Evolutionary conservation across 805 yeast species (phyloP).

Genomic region (Candida saitoana): DNA sequence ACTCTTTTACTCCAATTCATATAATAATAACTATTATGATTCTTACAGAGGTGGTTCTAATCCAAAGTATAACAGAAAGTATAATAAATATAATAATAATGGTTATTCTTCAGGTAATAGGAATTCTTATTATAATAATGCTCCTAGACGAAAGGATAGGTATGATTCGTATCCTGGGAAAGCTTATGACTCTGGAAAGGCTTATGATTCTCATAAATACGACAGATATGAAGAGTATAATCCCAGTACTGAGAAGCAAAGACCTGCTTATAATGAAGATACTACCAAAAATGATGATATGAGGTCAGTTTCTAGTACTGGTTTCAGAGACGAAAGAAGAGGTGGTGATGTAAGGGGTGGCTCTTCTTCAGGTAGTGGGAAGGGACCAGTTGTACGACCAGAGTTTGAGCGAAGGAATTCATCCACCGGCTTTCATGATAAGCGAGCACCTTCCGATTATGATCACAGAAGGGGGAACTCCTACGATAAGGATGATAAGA

Average conservation of each 20-base stretch:
- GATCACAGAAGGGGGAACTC: background rate
- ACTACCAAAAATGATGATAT: background rate
- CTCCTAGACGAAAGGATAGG: slow-evolving; percentile 2
- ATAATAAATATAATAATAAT: slow-evolving; percentile 3
- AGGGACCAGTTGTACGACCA: no score
- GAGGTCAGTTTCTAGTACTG: background rate
- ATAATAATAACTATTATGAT: slow-evolving; percentile 4
- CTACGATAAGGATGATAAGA: background rate
- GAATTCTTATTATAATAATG: background rate
- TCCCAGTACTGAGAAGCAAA: background rate
- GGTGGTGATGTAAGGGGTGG: background rate
- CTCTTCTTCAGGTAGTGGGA: no score
- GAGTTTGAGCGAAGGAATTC: background rate
- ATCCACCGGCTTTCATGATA: slow-evolving; percentile 1
- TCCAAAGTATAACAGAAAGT: slow-evolving; percentile 3
- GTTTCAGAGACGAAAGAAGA: slow-evolving; percentile 6
- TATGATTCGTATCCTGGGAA: slow-evolving; percentile 4
- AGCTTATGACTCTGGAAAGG: slow-evolving; percentile 4
- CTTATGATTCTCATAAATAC: background rate
- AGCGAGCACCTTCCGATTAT: slow-evolving; percentile 5
- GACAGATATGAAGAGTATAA: slow-evolving; percentile 3
- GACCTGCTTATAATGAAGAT: background rate
- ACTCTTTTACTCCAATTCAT: background rate
- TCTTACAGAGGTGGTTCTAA: slow-evolving; percentile 2
- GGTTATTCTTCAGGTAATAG: background rate